Base-by-base conservation (phyloP, 2,329 filamentous ascomycete genomes). In the Colletotrichum sp. region DNA sequence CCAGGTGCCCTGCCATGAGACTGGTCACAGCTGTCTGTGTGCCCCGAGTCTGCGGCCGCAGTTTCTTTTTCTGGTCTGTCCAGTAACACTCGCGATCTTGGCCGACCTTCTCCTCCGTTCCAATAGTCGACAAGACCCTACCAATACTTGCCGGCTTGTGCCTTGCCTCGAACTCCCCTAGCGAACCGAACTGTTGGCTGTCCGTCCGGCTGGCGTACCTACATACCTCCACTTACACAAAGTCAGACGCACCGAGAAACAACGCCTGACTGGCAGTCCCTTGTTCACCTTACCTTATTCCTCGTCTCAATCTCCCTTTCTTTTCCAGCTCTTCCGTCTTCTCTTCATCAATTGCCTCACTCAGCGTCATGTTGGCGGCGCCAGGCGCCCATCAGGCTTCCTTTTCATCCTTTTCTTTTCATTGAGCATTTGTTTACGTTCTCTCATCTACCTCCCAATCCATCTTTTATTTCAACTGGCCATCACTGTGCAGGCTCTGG, bases 361-460 rank as follows among this genome's bases (percentile, higher is more conserved):
- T 44, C 63, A 64, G 69, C 69, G 57, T 73, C 69, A 76, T 76
- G 73, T 72, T 67, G 66, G 59, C 21, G 73, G 69, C 69, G 69
- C 63, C 68, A 68, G 63, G 39, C 65, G 73, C 63, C 63, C 57
- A 32, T 55, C 15, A 26, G 63, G 69, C 63, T 57, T 62, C 44
- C 7, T 62, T 30, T 36, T 66, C 68, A 26, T 64, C 39, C 30
- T 57, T 21, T 34, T 52, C 34, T 32, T 55, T 30, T 62, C 36
- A 21, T 39, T 73, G 63, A 34, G 32, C 10, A 5, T 39, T 24
- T 21, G 32, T 28, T 67, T 13, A 55, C 60, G n/a, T 52, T 62
- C 24, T 36, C 21, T n/a, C 24, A 59, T 49, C 30, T 44, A 16
- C 8, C 18, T n/a, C 18, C 39, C n/a, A 52, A 12, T 39, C 21